Base-by-base conservation (phyloP, 306 rosid species). In the Cicer judaicum region DNA sequence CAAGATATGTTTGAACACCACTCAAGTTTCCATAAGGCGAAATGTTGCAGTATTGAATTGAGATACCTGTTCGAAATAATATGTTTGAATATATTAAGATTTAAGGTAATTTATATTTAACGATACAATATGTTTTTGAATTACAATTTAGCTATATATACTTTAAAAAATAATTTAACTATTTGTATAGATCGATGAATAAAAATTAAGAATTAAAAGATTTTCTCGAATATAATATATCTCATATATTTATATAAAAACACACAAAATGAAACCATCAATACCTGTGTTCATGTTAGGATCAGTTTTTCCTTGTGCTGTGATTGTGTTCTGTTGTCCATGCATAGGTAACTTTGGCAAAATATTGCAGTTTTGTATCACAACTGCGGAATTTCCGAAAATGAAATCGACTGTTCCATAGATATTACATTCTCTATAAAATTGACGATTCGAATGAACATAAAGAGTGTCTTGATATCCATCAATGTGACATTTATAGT, bases 401-500 rank as follows among this genome's bases (percentile, higher is more conserved):
- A 92, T 89, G 87, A 92, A 90, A 76, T 89, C 96, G 8, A 89
- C 96, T 0, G 90, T 92, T 1, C 97, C 93, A 38, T 74, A 83
- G 6, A 92, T 80, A 70, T 84, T 70, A 67, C 96, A 92, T 70
- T 90, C 92, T 0, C 88, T 77, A 43, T 87, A 87, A 78, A 90
- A 92, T 46, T 92, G 93, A 7, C 96, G 88, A 7, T 84, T 87
- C 29, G 88, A 1, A 8, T 88, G 87, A n/a, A 75, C 86, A 66
- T 90, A 90, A 71, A 90, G 90, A 5, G 90, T 73, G 88, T 92
- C 98, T 43, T 92, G 96, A 43, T 70, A 87, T 6, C 86, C 96
- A 64, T 88, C 88, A 34, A 89, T 67, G 10, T 68, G 67, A 36
- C 96, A 92, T 0, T 87, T 81, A 62, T 90, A 87, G 85, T 68